Evolutionary conservation across 2,329 filamentous ascomycete species (phyloP).

Genomic region (Cyphellophora attinorum): DNA sequence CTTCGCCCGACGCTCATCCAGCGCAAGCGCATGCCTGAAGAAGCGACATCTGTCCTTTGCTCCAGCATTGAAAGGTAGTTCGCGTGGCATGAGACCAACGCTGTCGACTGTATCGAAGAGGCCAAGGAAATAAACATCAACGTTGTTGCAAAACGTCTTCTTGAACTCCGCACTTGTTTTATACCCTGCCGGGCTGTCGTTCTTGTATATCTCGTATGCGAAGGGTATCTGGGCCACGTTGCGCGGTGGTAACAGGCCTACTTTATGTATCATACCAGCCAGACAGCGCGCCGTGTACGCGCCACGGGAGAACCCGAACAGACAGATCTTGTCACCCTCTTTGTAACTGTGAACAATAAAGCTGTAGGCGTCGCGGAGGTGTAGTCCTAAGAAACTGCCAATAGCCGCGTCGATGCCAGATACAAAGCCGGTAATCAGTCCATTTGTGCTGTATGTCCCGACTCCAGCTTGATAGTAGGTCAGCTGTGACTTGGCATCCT

Average conservation of each 20-base stretch:
- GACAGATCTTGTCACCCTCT: slow-evolving; percentile 42
- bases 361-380: slow-evolving; percentile 44
- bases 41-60: slow-evolving; percentile 25
- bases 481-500: slow-evolving; percentile 25
- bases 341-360: slow-evolving; percentile 48
- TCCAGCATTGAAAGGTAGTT: slow-evolving; percentile 28
- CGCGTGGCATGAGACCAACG: slow-evolving; percentile 27
- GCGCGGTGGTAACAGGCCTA: slow-evolving; percentile 36
- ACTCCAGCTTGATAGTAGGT: slow-evolving; percentile 38
- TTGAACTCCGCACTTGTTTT: slow-evolving; percentile 34
- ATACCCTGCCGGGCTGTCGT: slow-evolving; percentile 29
- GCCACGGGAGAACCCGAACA: slow-evolving; percentile 46
- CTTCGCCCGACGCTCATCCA: slow-evolving; percentile 46
- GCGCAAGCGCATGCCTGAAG: slow-evolving; percentile 44
- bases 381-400: slow-evolving; percentile 33
- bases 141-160: slow-evolving; percentile 33
- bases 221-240: slow-evolving; percentile 30
- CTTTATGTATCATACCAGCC: slow-evolving; percentile 40
- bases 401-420: slow-evolving; percentile 35
- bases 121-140: slow-evolving; percentile 42
- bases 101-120: slow-evolving; percentile 48
- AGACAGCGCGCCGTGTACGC: slow-evolving; percentile 46
- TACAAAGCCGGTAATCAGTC: slow-evolving; percentile 28
- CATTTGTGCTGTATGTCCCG: slow-evolving; percentile 31
- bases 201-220: slow-evolving; percentile 36